Evolutionary conservation across 495 filamentous ascomycete species (phyloP).

Genomic region (Aspergillus funiculosus): DNA sequence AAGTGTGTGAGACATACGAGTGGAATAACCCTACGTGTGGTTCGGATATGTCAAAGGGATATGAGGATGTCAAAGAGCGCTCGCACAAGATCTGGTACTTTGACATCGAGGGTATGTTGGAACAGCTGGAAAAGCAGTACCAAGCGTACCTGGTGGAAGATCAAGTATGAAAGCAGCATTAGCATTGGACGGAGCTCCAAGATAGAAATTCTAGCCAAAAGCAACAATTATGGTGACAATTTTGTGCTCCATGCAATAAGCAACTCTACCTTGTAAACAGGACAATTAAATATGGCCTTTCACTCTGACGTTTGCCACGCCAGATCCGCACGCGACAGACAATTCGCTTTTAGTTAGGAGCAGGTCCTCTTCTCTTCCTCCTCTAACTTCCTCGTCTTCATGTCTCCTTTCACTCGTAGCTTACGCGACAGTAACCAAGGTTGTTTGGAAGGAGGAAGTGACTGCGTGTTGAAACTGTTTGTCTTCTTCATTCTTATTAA

Average conservation of each 20-base stretch:
- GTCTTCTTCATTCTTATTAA: slow-evolving; percentile 31
- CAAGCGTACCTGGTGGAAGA: no score
- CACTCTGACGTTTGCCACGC: slow-evolving; percentile 16
- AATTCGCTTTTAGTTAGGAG: slow-evolving; percentile 25
- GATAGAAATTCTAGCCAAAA: no score
- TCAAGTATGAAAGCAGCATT: no score
- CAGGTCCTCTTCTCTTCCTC: slow-evolving; percentile 29
- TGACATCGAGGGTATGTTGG: slow-evolving; percentile 29
- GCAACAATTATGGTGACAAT: no score
- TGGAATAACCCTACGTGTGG: slow-evolving; percentile 18
- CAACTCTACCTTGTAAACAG: no score
- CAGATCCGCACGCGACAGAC: slow-evolving; percentile 19
- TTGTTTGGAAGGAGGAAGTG: slow-evolving; percentile 41
- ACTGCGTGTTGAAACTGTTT: slow-evolving; percentile 29
- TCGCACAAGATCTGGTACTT: slow-evolving; percentile 31
- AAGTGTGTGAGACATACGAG: slow-evolving; percentile 25
- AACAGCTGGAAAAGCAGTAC: slow-evolving; percentile 11
- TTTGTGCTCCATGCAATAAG: no score
- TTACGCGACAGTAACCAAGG: slow-evolving; percentile 43
- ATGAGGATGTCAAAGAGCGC: slow-evolving; percentile 23
- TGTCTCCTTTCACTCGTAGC: slow-evolving; percentile 12
- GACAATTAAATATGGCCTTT: no score
- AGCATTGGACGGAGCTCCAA: no score
- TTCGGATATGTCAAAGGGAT: slow-evolving; percentile 16
- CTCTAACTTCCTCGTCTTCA: slow-evolving; percentile 15